Evolutionary conservation across 1,139 yeast species (phyloP).

Genomic region (Kodamaea anthophila): DNA sequence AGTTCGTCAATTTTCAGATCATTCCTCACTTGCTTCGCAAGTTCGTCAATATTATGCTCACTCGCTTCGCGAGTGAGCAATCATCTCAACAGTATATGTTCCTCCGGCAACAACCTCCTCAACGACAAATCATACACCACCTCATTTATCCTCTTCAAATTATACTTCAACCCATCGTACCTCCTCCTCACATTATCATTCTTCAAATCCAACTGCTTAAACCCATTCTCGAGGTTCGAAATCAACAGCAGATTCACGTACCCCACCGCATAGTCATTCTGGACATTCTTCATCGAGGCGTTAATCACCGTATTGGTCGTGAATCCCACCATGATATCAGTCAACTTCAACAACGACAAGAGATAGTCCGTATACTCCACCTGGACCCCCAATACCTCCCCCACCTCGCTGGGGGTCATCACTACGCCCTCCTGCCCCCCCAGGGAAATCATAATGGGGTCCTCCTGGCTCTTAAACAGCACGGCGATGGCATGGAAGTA

Average conservation of each 20-base stretch:
- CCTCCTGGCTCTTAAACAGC: conserved; percentile 5
- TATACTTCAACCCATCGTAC: conserved; percentile 27
- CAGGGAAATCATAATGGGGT: conserved; percentile 5
- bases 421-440: conserved; percentile 13
- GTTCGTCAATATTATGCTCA: too few relatives aligned
- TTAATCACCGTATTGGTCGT: conserved; percentile 24
- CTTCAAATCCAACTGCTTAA: conserved; percentile 26
- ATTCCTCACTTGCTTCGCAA: too few relatives aligned
- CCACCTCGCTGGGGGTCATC: conserved; percentile 17
- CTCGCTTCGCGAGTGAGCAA: too few relatives aligned
- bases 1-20: too few relatives aligned
- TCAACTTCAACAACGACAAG: conserved; percentile 18
- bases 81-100: too few relatives aligned
- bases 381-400: conserved; percentile 9
- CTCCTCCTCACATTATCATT: conserved; percentile 25
- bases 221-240: conserved; percentile 22
- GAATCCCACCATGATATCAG: conserved; percentile 24
- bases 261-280: conserved; percentile 18
- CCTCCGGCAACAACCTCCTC: conserved; percentile 8
- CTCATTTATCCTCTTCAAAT: conserved; percentile 23
- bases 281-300: conserved; percentile 13
- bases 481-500: conserved; percentile 16
- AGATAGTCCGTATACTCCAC: conserved; percentile 20
- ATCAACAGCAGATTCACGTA: conserved; percentile 22
- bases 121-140: conserved; percentile 23